A percentile compares a stretch with the other conserved stretches of the same genome.
Evolutionary conservation across 2,329 filamentous ascomycete genomes (phyloP).

Genomic region (Amylocarpus encephaloides): DNA sequence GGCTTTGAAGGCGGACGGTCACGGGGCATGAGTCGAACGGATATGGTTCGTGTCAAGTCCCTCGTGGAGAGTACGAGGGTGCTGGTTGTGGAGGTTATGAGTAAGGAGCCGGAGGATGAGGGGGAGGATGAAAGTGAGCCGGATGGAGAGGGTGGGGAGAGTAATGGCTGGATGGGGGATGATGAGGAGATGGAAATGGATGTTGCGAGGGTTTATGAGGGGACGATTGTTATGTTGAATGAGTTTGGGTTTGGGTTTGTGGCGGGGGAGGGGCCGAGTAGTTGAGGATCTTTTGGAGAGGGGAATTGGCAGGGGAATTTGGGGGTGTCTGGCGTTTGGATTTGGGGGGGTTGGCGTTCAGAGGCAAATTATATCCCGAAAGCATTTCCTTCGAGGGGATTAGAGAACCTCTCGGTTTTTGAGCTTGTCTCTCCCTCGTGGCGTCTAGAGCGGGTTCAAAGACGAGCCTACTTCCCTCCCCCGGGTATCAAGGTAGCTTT

Average conservation of each 20-base stretch:
- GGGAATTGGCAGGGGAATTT: not conserved
- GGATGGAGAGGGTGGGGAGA: slow-evolving; percentile 23
- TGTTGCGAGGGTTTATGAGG: slow-evolving; percentile 71
- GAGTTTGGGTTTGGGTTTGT: slow-evolving; percentile 34
- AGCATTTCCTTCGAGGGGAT: too few relatives aligned
- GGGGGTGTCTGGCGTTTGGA: not conserved
- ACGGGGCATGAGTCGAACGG: slow-evolving; percentile 63
- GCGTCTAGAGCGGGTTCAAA: too few relatives aligned
- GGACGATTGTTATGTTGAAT: slow-evolving; percentile 68
- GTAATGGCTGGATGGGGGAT: slow-evolving; percentile 33
- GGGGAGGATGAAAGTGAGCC: slow-evolving; percentile 27
- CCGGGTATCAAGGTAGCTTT: too few relatives aligned
- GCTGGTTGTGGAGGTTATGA: slow-evolving; percentile 62
- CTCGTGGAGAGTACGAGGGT: slow-evolving; percentile 71
- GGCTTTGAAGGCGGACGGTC: slow-evolving; percentile 59
- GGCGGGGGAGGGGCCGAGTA: not conserved
- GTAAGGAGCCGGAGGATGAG: slow-evolving; percentile 40
- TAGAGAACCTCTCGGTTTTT: too few relatives aligned
- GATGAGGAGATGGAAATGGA: slow-evolving; percentile 58
- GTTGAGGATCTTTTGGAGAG: not conserved
- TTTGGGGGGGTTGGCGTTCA: too few relatives aligned
- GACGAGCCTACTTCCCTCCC: too few relatives aligned
- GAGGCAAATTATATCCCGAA: too few relatives aligned
- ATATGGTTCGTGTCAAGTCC: slow-evolving; percentile 82
- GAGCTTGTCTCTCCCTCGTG: too few relatives aligned